These are phyloP conservation scores for Clausena lansium DNA, from an alignment of 345 rosid genomes.

Conservation along the genomic window DNA sequence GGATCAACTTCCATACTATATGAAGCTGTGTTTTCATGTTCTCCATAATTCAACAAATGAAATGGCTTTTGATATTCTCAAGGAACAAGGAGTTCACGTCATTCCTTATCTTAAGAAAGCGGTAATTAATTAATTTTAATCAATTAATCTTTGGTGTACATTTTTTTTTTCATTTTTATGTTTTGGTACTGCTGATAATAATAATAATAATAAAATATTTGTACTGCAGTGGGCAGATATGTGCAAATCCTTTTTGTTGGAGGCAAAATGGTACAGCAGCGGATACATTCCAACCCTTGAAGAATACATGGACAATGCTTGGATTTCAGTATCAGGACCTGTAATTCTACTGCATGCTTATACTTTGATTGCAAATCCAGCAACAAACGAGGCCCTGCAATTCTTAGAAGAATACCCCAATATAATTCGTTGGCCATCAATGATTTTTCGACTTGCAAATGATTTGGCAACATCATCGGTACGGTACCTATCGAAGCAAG, in stretches of 20 bases:
- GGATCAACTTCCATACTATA: conserved; percentile 42
- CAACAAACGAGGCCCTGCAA: conserved; percentile 16
- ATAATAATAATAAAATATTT: no score
- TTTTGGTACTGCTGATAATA: no score
- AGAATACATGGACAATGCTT: conserved; percentile 18
- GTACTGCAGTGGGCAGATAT: conserved; percentile 36
- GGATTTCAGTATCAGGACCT: conserved; percentile 31
- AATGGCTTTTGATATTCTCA: conserved; percentile 28
- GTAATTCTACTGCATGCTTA: conserved; percentile 24
- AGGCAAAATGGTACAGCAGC: conserved; percentile 41
- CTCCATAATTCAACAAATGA: conserved; percentile 35
- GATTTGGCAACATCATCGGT: conserved; percentile 51
- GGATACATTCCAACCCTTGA: conserved; percentile 30
- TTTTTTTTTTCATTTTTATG: no score
- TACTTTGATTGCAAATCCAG: conserved; percentile 13
- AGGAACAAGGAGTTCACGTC: conserved; percentile 23
- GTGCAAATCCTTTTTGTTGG: conserved; percentile 33
- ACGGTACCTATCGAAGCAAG: neutral
- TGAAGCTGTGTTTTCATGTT: conserved; percentile 39
- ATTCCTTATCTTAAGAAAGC: conserved; percentile 37
- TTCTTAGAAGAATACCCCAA: conserved; percentile 11
- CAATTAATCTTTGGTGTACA: no score
- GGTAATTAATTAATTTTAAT: conserved; percentile 15
- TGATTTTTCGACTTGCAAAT: conserved; percentile 29
- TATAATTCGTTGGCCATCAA: conserved; percentile 24